Evolutionary conservation across 2,329 filamentous ascomycete genomes (phyloP), one percentile per base, ranked within the genome.

Genomic region (Leptographium lundbergii): DNA sequence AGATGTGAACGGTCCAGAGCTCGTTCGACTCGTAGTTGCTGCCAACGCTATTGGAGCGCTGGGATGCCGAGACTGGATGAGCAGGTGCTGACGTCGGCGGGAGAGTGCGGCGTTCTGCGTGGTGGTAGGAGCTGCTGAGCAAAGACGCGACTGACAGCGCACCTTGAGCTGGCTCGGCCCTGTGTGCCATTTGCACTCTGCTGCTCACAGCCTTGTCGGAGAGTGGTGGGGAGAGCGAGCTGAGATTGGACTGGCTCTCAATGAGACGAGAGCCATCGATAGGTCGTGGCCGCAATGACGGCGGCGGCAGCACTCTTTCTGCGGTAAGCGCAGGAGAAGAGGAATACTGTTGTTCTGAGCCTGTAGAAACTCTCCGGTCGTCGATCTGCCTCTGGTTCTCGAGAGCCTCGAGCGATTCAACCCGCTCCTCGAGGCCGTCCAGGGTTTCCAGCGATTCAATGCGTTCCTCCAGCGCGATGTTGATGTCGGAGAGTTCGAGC

Each of bases 1-100:
- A 84, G 42, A 84, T 73, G 64, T 84, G 81, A 32, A 84, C 78
- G 1, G 81, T 83, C 81, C 81, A 84, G 6, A 73, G 61, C 27
- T 65, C 69, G 58, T 70, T 72, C 71, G 67, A 51, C 6, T 63
- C 62, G 63, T 68, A 61, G 29, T 67, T 61, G 51, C 19, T 36
- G 22, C 34, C 52, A 32, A 10, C 6, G 32, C 14, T 39, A n/a
- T 7, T 25, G 32, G 17, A 17, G 7, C 52, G 36, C 36, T 39
- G 36, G 52, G 19, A 39, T 14, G 19, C 25, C 10, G 32, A 36
- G 22, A 45, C 17, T 42, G 10, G 54, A 22, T 13, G 52, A 22
- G 52, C 52, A 17, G 34, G 32, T 9, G 27, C 19, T 32, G 50
- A 29, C 50, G 22, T 29, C 14, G 50, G 25, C 25, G 50, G 48